phyloP scores from a whole-genome alignment of 2,329 filamentous ascomycete species.

The Tolypocladium cylindrosporum region DNA sequence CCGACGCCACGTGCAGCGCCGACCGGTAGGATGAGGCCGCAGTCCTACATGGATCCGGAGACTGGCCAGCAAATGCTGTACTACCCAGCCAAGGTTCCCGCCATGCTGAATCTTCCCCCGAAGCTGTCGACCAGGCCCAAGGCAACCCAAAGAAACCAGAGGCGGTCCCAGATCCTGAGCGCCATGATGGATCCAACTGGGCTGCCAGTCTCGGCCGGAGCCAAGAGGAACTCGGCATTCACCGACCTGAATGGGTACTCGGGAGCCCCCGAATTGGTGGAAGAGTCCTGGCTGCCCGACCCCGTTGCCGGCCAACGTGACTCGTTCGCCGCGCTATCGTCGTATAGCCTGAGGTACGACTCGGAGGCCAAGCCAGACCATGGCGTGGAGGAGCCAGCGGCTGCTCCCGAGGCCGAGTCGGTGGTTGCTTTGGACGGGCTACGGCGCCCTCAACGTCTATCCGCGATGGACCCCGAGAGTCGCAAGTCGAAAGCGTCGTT shows the following conservation, averaged over 20 bases:
- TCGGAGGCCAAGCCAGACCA: constrained; percentile 8
- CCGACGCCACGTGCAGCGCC: constrained; percentile 14
- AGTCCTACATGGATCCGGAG: constrained; percentile 51
- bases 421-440: constrained; percentile 12
- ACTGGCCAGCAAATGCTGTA: constrained; percentile 79
- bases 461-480: constrained; percentile 19
- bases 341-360: constrained; percentile 12
- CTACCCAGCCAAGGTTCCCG: constrained; percentile 89
- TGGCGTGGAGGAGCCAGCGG: constrained; percentile 2
- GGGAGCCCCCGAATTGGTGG: constrained; percentile 8
- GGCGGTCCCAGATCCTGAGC: constrained; percentile 64
- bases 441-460: constrained; percentile 23
- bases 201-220: constrained; percentile 1
- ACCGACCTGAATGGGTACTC: constrained; percentile 9
- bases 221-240: constrained; percentile 13
- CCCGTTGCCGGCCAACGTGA: constrained; percentile 28
- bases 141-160: constrained; percentile 52
- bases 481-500: constrained; percentile 22
- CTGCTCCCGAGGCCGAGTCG: constrained; percentile 4
- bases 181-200: constrained; percentile 34
- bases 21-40: constrained; percentile 27
- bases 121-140: constrained; percentile 69
- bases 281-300: constrained; percentile 35
- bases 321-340: constrained; percentile 22
- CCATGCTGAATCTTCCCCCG: constrained; percentile 85